Base-by-base conservation (phyloP, 2,329 filamentous ascomycete species). In the Talaromyces rugulosus region DNA sequence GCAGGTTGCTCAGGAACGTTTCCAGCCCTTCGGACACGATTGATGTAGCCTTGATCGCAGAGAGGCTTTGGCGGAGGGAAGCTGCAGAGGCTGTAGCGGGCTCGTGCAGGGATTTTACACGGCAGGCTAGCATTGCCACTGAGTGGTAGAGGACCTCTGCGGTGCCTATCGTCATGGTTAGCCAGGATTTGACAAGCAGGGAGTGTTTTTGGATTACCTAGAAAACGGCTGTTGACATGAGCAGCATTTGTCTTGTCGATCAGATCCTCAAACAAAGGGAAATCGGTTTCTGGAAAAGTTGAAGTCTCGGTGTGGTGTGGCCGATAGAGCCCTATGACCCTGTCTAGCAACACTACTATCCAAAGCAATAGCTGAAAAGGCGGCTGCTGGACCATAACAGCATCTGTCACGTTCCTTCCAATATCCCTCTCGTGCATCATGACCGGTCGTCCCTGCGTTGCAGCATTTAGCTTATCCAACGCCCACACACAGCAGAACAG, bases 81-180 rank as follows among this genome's bases (percentile, higher is more conserved):
- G 80, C 83, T 36, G 77, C 81, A 28, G 78, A 80, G 14, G 73
- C 63, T 64, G 69, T 68, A 5, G 67, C 62, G 1, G 66, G 60
- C 36, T 66, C 68, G 14, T 69, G 64, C 12, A 60, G 56, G 2
- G 69, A 67, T 40, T 67, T 66, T 1, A 63, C 65, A n/a, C 86
- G 80, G 56, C 84, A 87, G 0, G 85, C 87, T 1, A 88, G 74
- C 8, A 88, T 87, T 40, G 85, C 83, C 6, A 89, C 82, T 3
- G 85, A 84, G 66, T 88, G 85, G 66, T 89, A 89, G 16, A 89
- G 81, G 0, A 84, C 81, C 66, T 88, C 86, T 6, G 88, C 79
- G 0, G 86, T 87, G 7, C 81, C 85, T 63, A 8, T 33, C 31
- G 18, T 62, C 23, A 62, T 28, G n/a, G 23, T 34, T 14, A 44